Conservation (phyloP, 805 yeast genomes). For the Lipomyces orientalis region DNA sequence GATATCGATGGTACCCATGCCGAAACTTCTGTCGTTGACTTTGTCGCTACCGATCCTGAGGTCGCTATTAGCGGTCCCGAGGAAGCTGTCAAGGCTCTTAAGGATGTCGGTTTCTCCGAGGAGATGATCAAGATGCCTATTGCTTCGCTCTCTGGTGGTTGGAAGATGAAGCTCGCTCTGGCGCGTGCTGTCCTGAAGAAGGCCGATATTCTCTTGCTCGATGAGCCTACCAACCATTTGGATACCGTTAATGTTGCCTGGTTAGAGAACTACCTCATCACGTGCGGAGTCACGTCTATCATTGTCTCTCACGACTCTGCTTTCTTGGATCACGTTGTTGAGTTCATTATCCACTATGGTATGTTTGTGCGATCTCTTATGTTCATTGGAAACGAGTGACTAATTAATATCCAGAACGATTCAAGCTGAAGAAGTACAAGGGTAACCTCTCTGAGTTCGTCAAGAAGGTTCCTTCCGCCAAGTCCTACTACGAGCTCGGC, state of each 20-base stretch:
- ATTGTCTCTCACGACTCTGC: slow-evolving; percentile 99
- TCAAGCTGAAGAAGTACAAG: slow-evolving; percentile 99
- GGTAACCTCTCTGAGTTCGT: slow-evolving; percentile 99
- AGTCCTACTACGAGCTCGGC: slow-evolving; percentile 97
- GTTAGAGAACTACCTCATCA: slow-evolving; percentile 98
- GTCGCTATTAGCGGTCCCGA: slow-evolving; percentile 65
- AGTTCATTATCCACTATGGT: slow-evolving; percentile 98
- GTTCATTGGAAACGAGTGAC: not conserved
- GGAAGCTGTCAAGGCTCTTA: slow-evolving; percentile 78
- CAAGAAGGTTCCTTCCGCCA: slow-evolving; percentile 98
- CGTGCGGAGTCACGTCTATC: slow-evolving; percentile 98
- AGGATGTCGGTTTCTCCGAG: slow-evolving; percentile 90
- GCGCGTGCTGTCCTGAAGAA: slow-evolving; percentile 99
- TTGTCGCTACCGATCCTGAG: slow-evolving; percentile 86
- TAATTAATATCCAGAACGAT: slow-evolving; percentile 61
- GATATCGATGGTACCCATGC: slow-evolving; percentile 98
- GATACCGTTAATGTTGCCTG: slow-evolving; percentile 99
- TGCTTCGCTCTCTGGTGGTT: slow-evolving; percentile 98
- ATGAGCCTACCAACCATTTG: slow-evolving; percentile 99
- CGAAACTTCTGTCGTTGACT: slow-evolving; percentile 91
- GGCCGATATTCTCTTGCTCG: slow-evolving; percentile 96
- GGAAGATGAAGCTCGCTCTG: slow-evolving; percentile 99
- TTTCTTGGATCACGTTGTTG: slow-evolving; percentile 95
- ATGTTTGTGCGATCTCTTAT: not conserved
- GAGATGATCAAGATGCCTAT: slow-evolving; percentile 95